These are phyloP conservation scores for Neonectria magnoliae DNA, from an alignment of 2,329 filamentous ascomycete genomes.

Conservation along the genomic window DNA sequence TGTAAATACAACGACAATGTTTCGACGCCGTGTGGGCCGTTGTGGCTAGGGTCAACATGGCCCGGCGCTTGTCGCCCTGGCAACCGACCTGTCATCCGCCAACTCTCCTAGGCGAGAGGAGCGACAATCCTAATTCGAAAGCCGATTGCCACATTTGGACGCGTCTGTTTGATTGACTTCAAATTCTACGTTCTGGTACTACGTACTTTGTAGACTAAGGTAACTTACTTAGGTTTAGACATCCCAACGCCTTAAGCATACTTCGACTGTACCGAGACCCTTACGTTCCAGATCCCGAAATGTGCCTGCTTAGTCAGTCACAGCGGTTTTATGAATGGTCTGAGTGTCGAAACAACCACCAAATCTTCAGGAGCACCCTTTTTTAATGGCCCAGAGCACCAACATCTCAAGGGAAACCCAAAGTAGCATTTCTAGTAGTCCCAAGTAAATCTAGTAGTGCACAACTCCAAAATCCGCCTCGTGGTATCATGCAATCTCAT, in stretches of 20 bases:
- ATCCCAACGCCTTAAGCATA: neutral
- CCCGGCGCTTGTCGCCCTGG: slow-evolving; percentile 32
- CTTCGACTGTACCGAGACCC: neutral
- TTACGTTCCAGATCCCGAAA: neutral
- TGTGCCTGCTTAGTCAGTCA: neutral
- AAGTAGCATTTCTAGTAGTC: slow-evolving; percentile 8
- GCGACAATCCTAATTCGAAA: neutral
- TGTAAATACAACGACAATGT: slow-evolving; percentile 35
- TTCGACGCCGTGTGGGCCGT: slow-evolving; percentile 17
- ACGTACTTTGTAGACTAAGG: neutral
- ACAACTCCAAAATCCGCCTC: slow-evolving; percentile 17
- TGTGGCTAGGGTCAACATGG: slow-evolving; percentile 31
- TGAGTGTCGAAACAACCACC: neutral
- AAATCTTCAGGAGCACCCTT: neutral
- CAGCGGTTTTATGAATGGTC: neutral
- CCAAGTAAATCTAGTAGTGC: slow-evolving; percentile 17
- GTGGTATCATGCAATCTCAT: slow-evolving; percentile 30
- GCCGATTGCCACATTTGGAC: neutral
- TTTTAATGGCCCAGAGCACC: neutral
- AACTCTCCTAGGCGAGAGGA: neutral
- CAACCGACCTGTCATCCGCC: slow-evolving; percentile 30
- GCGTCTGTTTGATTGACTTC: neutral
- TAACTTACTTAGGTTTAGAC: neutral
- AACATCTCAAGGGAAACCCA: neutral
- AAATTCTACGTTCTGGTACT: neutral